phyloP scores from a whole-genome alignment of 108 stramenopile genomes.

The Nitzschia putrida region DNA sequence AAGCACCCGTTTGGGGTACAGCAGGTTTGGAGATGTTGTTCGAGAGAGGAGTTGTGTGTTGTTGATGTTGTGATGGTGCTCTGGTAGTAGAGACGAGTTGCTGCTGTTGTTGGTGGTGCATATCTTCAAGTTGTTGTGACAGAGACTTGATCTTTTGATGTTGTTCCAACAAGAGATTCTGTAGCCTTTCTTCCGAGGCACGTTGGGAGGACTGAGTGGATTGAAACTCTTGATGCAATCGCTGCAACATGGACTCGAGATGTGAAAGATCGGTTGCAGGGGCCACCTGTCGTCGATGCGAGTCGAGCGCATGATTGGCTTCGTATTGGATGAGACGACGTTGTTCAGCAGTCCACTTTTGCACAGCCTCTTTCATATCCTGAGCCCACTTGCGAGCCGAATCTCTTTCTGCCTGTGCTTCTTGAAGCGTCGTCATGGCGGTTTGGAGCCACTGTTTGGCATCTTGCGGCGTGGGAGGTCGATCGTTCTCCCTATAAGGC shows the following conservation, averaged over 20 bases:
- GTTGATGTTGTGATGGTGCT: background rate
- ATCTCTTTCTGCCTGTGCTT: constrained; percentile 46
- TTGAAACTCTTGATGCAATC: constrained; percentile 30
- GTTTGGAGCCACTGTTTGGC: constrained; percentile 33
- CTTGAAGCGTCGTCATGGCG: constrained; percentile 30
- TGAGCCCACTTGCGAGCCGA: constrained; percentile 44
- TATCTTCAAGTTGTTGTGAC: constrained; percentile 12
- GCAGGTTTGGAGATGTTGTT: background rate
- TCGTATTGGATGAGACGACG: constrained; percentile 27
- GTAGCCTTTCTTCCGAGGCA: constrained; percentile 20
- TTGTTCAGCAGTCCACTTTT: constrained; percentile 49
- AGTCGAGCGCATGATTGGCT: constrained; percentile 1
- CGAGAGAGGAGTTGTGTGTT: constrained; percentile 5
- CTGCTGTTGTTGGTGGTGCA: background rate
- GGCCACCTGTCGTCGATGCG: background rate
- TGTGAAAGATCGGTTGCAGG: constrained; percentile 12
- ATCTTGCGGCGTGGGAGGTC: constrained; percentile 22
- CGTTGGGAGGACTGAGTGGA: background rate
- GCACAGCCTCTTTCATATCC: constrained; percentile 40
- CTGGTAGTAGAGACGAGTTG: background rate
- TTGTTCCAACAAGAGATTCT: constrained; percentile 30
- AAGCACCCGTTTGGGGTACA: background rate
- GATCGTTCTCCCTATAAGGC: too few relatives aligned
- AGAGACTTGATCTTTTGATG: constrained; percentile 24
- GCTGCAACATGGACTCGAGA: constrained; percentile 29